Evolutionary conservation across 2,329 filamentous ascomycete genomes (phyloP), one percentile per base, ranked within the genome.

Genomic region (Calonectria naviculata): DNA sequence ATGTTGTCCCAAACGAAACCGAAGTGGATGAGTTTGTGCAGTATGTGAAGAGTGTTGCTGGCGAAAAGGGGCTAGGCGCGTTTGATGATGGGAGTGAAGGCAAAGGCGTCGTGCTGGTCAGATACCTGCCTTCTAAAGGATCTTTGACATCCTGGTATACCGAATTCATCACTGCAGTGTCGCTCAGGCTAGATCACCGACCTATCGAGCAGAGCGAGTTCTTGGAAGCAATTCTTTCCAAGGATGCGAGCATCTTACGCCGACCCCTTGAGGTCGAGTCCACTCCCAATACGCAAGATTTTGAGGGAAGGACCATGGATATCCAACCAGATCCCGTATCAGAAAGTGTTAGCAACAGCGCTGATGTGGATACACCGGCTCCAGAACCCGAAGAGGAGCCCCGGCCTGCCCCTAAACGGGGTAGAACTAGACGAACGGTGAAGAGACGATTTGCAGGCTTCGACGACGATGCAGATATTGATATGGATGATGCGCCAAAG

Each of bases 201-300:
- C 92, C 95, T 3, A 92, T 98, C 65, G 92, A 96, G 76, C 95
- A 98, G 79, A 95, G 93, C 69, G 95, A 98, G 77, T 97, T 99
- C 73, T 87, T 99, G 2, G 95, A 98, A 81, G 94, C 94, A 1
- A 97, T 99, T 54, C 84, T 98, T 31, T 91, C 87, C n/a, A 93
- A 93, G 62, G 93, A 98, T 83, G 90, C 94, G 8, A 90, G 89
- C 70, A 88, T 89, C 49, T 86, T 98, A 24, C 91, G 94, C 69
- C 89, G 91, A 42, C 89, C 92, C 7, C 87, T 97, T 3, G 88
- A 93, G 74, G 83, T 89, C 12, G 83, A 84, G 44, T 79, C 79
- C 4, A 58, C 74, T 3, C 67, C 70, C 29, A 76, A 72, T n/a
- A 76, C 74, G 4, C 78, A 79, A 29, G 74, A 72, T 9, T 65